A percentile compares a stretch with the other conserved stretches of the same genome.
Conservation (phyloP, 1,284 basidiomycete genomes). For the Schizophyllum amplum region DNA sequence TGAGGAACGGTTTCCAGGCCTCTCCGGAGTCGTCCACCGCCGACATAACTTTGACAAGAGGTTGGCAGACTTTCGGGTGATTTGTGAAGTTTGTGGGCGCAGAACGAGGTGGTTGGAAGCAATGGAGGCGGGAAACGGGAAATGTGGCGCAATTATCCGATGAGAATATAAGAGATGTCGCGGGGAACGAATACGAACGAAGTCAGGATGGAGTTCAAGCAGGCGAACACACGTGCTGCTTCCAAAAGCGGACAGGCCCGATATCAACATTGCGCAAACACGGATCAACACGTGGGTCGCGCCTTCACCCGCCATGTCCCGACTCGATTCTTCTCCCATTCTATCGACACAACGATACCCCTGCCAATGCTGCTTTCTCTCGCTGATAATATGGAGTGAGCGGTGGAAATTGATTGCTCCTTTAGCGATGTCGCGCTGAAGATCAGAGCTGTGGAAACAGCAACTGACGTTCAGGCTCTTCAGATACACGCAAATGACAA, state of each 20-base stretch:
- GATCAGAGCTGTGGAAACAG: too few species aligned
- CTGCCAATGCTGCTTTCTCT: too few species aligned
- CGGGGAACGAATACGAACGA: not conserved
- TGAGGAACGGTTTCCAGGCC: conserved; percentile 48
- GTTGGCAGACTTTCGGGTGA: not conserved
- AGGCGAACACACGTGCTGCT: not conserved
- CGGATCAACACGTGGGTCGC: not conserved
- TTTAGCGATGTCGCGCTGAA: too few species aligned
- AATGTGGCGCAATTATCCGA: not conserved
- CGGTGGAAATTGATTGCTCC: too few species aligned
- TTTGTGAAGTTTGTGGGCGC: conserved; percentile 1
- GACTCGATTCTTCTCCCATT: too few species aligned
- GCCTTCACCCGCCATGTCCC: not conserved
- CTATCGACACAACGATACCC: too few species aligned
- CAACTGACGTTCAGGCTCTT: too few species aligned
- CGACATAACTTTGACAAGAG: not conserved
- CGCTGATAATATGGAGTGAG: too few species aligned
- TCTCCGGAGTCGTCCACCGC: conserved; percentile 14
- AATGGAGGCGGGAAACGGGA: not conserved
- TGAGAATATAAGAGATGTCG: not conserved
- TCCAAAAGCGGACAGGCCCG: not conserved
- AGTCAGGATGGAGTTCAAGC: too few species aligned
- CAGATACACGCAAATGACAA: too few species aligned
- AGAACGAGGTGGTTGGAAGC: not conserved
- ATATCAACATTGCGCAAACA: not conserved